A percentile compares a stretch with the other conserved stretches of the same genome.
Evolutionary conservation across 306 rosid species (phyloP).

Genomic region (Alnus glutinosa): DNA sequence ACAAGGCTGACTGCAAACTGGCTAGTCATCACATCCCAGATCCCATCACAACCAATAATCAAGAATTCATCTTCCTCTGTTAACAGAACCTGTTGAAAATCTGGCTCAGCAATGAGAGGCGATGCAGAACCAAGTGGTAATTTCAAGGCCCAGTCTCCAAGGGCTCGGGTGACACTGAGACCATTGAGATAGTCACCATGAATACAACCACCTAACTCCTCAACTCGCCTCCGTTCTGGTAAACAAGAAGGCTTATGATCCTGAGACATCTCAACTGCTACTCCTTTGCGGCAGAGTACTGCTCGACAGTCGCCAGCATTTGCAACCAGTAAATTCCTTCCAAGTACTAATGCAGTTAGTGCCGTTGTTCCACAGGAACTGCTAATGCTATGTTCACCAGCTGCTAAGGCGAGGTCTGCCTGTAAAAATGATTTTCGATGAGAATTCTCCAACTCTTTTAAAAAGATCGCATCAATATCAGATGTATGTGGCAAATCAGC

Average conservation of each 20-base stretch:
- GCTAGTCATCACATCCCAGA: conserved; percentile 89
- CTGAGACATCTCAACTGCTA: conserved; percentile 74
- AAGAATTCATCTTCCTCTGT: conserved; percentile 84
- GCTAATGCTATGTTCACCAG: conserved; percentile 59
- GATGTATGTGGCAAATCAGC: conserved; percentile 51
- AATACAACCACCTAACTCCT: conserved; percentile 61
- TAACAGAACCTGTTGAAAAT: conserved; percentile 54
- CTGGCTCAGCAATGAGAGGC: conserved; percentile 89
- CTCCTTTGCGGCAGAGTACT: conserved; percentile 82
- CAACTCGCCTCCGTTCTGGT: conserved; percentile 69
- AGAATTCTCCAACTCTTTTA: conserved; percentile 64
- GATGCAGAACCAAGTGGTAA: conserved; percentile 65
- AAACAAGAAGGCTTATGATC: conserved; percentile 67
- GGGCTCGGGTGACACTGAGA: conserved; percentile 80
- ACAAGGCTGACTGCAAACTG: conserved; percentile 85
- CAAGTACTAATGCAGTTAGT: conserved; percentile 77
- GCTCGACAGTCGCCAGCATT: conserved; percentile 98
- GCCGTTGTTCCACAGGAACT: conserved; percentile 90
- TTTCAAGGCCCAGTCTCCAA: conserved; percentile 88
- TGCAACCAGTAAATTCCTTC: conserved; percentile 82
- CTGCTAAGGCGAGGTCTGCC: conserved; percentile 87
- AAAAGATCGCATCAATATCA: conserved; percentile 52
- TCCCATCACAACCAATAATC: conserved; percentile 86
- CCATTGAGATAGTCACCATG: conserved; percentile 67
- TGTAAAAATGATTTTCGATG: conserved; percentile 67